A percentile compares a stretch with the other conserved stretches of the same genome.
These are phyloP conservation scores for Maudiozyma barnettii DNA, from an alignment of 805 yeast genomes.

Conservation along the genomic window DNA sequence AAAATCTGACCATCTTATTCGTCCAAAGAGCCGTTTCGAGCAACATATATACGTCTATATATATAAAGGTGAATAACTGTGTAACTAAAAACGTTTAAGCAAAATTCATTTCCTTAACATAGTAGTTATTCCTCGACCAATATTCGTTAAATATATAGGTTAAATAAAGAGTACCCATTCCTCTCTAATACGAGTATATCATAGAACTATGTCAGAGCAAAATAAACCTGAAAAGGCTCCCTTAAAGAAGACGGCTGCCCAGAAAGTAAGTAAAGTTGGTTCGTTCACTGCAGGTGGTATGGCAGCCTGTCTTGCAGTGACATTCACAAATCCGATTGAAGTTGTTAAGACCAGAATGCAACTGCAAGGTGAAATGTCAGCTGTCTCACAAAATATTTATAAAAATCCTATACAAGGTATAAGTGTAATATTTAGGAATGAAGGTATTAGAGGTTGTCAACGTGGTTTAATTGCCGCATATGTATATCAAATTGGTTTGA, in stretches of 20 bases:
- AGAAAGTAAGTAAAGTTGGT: constrained; percentile 54
- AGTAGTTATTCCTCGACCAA: no score
- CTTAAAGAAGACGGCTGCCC: constrained; percentile 39
- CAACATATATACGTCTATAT: no score
- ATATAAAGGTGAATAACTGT: no score
- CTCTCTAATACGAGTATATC: not conserved
- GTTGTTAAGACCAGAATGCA: constrained; percentile 94
- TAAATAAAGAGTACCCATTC: no score
- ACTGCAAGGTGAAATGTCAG: constrained; percentile 81
- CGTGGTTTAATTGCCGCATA: constrained; percentile 87
- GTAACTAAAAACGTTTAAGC: no score
- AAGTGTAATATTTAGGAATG: constrained; percentile 58
- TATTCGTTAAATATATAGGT: no score
- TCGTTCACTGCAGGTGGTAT: constrained; percentile 85
- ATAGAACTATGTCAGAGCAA: constrained; percentile 1
- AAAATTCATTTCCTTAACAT: no score
- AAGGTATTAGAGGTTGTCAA: constrained; percentile 82
- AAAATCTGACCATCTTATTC: no score
- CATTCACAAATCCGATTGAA: constrained; percentile 93
- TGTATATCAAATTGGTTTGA: constrained; percentile 78
- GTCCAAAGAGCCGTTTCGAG: no score
- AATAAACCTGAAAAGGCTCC: constrained; percentile 1
- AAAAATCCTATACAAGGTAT: constrained; percentile 83
- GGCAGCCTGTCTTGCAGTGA: constrained; percentile 97
- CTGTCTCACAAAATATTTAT: constrained; percentile 47